Conservation (phyloP, 305 asterid species). For the Solanum chacoense region DNA sequence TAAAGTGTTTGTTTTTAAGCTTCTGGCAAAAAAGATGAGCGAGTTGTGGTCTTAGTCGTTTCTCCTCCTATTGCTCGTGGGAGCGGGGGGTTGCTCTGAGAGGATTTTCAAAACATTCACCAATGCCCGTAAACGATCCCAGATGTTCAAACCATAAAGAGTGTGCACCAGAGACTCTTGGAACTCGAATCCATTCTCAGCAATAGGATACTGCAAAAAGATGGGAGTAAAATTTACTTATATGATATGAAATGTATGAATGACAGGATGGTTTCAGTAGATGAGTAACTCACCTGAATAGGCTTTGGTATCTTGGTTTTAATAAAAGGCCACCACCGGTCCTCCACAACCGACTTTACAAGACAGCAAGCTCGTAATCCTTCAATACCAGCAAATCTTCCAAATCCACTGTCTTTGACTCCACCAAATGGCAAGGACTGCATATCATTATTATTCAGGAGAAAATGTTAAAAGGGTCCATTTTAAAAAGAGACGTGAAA, state of each 20-base stretch:
- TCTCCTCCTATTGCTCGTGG: slow-evolving; percentile 26
- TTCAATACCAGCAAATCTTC: slow-evolving; percentile 94
- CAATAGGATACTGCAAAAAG: slow-evolving; percentile 55
- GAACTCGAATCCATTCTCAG: slow-evolving; percentile 73
- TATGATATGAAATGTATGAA: not conserved
- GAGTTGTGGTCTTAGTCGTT: slow-evolving; percentile 1
- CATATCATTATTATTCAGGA: not conserved
- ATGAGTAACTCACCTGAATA: slow-evolving; percentile 48
- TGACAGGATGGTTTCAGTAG: not conserved
- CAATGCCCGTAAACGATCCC: slow-evolving; percentile 74
- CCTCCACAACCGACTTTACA: slow-evolving; percentile 87
- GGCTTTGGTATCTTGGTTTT: slow-evolving; percentile 94
- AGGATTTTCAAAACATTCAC: slow-evolving; percentile 64
- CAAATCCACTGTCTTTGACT: slow-evolving; percentile 92
- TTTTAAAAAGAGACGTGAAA: not conserved
- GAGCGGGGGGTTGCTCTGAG: slow-evolving; percentile 36
- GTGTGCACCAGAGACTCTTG: slow-evolving; percentile 73
- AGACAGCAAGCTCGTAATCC: slow-evolving; percentile 97
- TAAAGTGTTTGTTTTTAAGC: not conserved
- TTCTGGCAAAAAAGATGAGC: not conserved
- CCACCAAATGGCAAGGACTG: slow-evolving; percentile 99
- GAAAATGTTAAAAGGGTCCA: not conserved
- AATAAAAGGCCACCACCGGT: slow-evolving; percentile 90
- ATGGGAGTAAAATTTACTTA: not conserved
- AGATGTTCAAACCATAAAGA: slow-evolving; percentile 61